phyloP scores from a whole-genome alignment of 2,329 filamentous ascomycete species.

The Pyrenophora seminiperda region DNA sequence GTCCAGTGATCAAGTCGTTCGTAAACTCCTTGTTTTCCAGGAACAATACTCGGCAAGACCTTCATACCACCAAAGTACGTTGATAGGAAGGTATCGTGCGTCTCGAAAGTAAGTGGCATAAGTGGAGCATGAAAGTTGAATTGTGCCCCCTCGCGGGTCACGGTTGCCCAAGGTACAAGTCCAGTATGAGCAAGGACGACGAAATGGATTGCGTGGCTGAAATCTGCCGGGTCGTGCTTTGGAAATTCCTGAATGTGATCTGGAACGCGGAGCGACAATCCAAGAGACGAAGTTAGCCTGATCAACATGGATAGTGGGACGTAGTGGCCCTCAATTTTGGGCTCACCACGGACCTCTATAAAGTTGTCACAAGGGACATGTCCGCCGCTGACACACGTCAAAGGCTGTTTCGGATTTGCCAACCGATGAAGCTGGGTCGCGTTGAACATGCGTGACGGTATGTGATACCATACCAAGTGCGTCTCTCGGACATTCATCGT shows the following conservation, averaged over 20 bases:
- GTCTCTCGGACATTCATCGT: constrained; percentile 6
- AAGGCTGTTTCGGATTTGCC: constrained; percentile 3
- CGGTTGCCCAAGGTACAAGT: constrained; percentile 21
- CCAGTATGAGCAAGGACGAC: constrained; percentile 21
- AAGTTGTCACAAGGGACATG: constrained; percentile 19
- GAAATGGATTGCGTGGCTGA: constrained; percentile 15
- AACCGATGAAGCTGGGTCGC: constrained; percentile 22
- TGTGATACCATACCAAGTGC: constrained; percentile 16
- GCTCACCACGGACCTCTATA: constrained; percentile 26
- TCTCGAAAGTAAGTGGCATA: neutral
- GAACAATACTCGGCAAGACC: constrained; percentile 9
- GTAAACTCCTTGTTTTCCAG: constrained; percentile 1
- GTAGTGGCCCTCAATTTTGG: constrained; percentile 22
- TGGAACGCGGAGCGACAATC: neutral
- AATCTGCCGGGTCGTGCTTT: constrained; percentile 21
- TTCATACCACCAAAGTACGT: constrained; percentile 28
- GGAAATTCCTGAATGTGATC: neutral
- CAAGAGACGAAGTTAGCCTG: constrained; percentile 8
- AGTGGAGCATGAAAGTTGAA: constrained; percentile 14
- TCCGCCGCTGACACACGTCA: constrained; percentile 4
- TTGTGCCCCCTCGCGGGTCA: constrained; percentile 18
- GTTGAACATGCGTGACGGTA: constrained; percentile 28
- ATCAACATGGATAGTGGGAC: constrained; percentile 16
- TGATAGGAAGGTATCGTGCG: constrained; percentile 8
- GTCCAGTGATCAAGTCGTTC: constrained; percentile 20